A percentile compares a stretch with the other conserved stretches of the same genome.
These are phyloP conservation scores for Neopestalotiopsis rosae DNA, from an alignment of 2,329 filamentous ascomycete species.

Conservation along the genomic window DNA sequence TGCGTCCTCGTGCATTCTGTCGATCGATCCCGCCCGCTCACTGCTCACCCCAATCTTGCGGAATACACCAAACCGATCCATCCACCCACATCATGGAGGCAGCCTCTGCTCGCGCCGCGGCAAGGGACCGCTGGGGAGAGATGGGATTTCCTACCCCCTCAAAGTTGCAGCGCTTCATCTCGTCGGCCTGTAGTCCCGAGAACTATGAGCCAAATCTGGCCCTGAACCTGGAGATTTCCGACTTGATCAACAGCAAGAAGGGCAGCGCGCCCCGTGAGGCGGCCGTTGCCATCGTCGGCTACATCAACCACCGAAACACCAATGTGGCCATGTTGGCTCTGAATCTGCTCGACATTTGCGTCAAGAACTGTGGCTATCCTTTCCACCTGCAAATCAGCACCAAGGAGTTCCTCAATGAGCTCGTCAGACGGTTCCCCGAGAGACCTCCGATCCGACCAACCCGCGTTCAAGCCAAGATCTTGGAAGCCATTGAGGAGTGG, in stretches of 20 bases:
- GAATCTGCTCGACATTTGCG: conserved; percentile 94
- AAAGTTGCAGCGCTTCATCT: conserved; percentile 92
- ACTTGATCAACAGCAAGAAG: conserved; percentile 97
- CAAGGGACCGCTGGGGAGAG: conserved; percentile 90
- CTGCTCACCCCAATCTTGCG: too few species aligned
- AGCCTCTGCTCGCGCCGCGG: conserved; percentile 91
- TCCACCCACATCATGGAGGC: conserved; percentile 76
- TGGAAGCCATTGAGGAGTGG: conserved; percentile 98
- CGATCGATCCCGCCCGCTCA: not conserved
- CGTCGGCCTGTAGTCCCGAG: conserved; percentile 93
- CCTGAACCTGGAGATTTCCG: conserved; percentile 93
- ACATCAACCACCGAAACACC: conserved; percentile 95
- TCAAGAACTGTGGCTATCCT: conserved; percentile 99
- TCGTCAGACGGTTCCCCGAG: conserved; percentile 94
- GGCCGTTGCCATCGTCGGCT: conserved; percentile 88
- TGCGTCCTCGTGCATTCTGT: not conserved
- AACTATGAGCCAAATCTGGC: conserved; percentile 98
- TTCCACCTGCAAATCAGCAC: conserved; percentile 99
- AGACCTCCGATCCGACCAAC: conserved; percentile 85
- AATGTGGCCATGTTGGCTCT: conserved; percentile 92
- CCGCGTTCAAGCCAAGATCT: conserved; percentile 87
- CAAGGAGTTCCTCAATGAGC: conserved; percentile 98
- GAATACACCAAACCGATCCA: not conserved
- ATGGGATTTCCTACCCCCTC: conserved; percentile 80
- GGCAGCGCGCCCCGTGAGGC: conserved; percentile 94